phyloP scores from a whole-genome alignment of 164 flowering plant genomes.

The Litsea cubeba region DNA sequence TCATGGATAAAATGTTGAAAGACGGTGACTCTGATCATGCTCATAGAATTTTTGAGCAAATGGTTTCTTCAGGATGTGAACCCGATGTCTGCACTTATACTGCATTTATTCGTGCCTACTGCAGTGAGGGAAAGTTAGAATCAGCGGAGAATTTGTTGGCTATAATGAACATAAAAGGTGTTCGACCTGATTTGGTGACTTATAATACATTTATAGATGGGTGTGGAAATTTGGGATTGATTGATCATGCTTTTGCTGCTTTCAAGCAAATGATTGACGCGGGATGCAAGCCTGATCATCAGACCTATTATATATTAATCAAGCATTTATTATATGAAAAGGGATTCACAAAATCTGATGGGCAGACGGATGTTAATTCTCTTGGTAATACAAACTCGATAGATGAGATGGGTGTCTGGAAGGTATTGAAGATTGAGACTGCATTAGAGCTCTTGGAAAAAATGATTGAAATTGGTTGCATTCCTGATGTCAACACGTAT shows the following conservation, averaged over 20 bases:
- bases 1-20: constrained; percentile 51
- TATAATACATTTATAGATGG: constrained; percentile 58
- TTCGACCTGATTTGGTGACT: constrained; percentile 44
- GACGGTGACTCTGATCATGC: constrained; percentile 54
- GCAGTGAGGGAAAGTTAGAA: constrained; percentile 38
- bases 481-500: constrained; percentile 40
- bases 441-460: constrained; percentile 35
- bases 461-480: constrained; percentile 46
- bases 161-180: constrained; percentile 52
- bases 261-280: constrained; percentile 57
- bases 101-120: constrained; percentile 49
- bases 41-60: constrained; percentile 33
- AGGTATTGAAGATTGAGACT: constrained; percentile 39
- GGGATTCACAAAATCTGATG: constrained; percentile 11
- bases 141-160: constrained; percentile 53
- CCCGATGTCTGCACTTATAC: constrained; percentile 68
- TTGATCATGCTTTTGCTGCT: constrained; percentile 43
- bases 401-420: constrained; percentile 45
- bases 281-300: constrained; percentile 54
- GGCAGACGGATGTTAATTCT: constrained; percentile 11
- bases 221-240: constrained; percentile 43
- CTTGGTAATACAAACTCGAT: constrained; percentile 6
- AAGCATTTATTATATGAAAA: constrained; percentile 43
- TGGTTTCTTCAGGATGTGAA: constrained; percentile 44
- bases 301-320: constrained; percentile 46